Evolutionary conservation across 495 filamentous ascomycete genomes (phyloP), one percentile per base, ranked within the genome.

Genomic region (Penicillium longicatenatum): DNA sequence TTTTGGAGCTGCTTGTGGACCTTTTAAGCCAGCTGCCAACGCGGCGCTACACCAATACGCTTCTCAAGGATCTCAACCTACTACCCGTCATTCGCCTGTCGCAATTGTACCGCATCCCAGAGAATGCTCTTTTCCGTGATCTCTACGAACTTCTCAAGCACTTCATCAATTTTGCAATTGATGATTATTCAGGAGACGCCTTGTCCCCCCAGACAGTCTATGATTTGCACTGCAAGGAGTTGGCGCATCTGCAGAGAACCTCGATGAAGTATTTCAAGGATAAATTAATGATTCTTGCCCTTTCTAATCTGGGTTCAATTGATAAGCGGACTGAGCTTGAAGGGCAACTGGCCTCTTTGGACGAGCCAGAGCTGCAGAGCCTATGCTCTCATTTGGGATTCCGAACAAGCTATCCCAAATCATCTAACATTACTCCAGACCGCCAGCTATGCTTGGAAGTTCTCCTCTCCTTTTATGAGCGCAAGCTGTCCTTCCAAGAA

Each of bases 1-100:
- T 98, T 64, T 67, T 98, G 22, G 94, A 99, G 70, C 85, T 98
- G 22, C 75, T 98, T 58, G 88, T 89, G 4, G 94, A 99, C 69
- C 76, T 99, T 20, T 84, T 93, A 70, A 96, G 93, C 65, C 94
- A 99, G 68, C 79, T 97, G 42, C 94, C 94, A 17, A 99, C 94
- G 5, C 82, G 94, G 63, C 84, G 95, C 72, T 97, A 97, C 64
- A 90, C 95, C 65, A 98, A 97, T 70, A 86, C 90, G 2, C 79
- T 99, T 21, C 70, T 97, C n/a, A 87, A 90, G 65, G 95, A 99
- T 70, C 76, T 98, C 31, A 92, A 98, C 61, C 69, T 96, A n/a
- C 72, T 96, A 22, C 79, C 94, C 8, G 83, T 89, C n/a, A 85
- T 96, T 57, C 84, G 79, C 54, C 78, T 96, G 26, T 96, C 92